Evolutionary conservation across 768 basidiomycete species (phyloP).

Genomic region (Epithele typhae): DNA sequence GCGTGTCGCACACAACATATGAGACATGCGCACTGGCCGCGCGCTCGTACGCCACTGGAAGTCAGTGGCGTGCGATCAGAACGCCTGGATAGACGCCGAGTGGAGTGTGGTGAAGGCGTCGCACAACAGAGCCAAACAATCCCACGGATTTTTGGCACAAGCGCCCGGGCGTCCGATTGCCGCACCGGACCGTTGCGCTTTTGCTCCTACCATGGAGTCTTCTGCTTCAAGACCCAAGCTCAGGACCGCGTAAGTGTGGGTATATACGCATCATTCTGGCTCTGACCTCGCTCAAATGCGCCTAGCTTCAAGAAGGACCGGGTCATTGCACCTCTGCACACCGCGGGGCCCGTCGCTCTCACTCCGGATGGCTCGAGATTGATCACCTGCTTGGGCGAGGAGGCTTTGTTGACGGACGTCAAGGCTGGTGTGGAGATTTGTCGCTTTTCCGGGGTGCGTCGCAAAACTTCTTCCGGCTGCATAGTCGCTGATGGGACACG

Average conservation of each 20-base stretch:
- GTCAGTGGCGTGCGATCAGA: no score
- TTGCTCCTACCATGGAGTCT: slow-evolving; percentile 23
- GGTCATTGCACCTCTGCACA: slow-evolving; percentile 78
- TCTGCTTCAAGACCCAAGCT: slow-evolving; percentile 35
- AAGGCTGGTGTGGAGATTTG: slow-evolving; percentile 69
- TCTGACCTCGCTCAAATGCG: no score
- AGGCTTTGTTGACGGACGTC: slow-evolving; percentile 81
- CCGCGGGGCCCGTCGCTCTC: slow-evolving; percentile 80
- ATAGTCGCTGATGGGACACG: neutral
- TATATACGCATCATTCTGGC: neutral
- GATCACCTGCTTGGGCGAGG: slow-evolving; percentile 84
- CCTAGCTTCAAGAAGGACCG: slow-evolving; percentile 74
- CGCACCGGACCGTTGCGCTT: neutral
- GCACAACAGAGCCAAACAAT: slow-evolving; percentile 20
- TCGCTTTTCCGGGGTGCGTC: slow-evolving; percentile 77
- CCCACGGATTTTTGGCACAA: slow-evolving; percentile 13
- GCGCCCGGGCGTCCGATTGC: slow-evolving; percentile 3
- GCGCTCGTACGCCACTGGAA: no score
- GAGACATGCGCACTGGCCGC: no score
- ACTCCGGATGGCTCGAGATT: slow-evolving; percentile 75
- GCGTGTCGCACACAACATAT: no score
- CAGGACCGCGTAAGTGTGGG: slow-evolving; percentile 53
- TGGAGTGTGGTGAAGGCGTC: slow-evolving; percentile 15
- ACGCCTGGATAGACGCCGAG: slow-evolving; percentile 11
- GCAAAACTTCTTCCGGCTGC: neutral